These are phyloP conservation scores for Candida silvicultrix DNA, from an alignment of 805 yeast species.

Conservation along the genomic window DNA sequence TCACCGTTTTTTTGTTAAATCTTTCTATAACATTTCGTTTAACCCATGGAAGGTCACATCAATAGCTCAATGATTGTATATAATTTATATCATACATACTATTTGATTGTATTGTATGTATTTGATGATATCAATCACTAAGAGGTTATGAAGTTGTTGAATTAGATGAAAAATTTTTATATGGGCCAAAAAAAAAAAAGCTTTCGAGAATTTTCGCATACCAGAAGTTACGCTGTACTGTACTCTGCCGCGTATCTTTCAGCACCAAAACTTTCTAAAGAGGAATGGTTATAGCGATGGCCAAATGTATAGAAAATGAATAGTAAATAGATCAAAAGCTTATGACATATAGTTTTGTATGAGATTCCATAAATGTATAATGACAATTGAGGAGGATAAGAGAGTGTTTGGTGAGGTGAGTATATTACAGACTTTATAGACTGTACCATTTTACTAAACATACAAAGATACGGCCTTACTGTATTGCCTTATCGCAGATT, in stretches of 20 bases:
- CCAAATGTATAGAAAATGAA: not conserved
- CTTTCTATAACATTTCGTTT: not conserved
- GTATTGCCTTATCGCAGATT: conserved; percentile 37
- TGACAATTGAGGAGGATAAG: conserved; percentile 4
- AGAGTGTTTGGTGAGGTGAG: conserved; percentile 1
- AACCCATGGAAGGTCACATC: not conserved
- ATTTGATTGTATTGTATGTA: not conserved
- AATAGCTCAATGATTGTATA: not conserved
- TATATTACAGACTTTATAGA: not conserved
- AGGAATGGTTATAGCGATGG: not conserved
- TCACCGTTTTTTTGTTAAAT: conserved; percentile 1
- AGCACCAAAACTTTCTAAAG: not conserved
- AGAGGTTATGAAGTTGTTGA: not conserved
- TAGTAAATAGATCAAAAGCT: not conserved
- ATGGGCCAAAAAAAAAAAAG: not conserved
- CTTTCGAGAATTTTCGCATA: not conserved
- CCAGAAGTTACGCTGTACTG: not conserved
- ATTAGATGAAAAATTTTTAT: not conserved
- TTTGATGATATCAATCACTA: no score
- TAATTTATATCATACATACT: not conserved
- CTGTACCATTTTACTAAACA: no score
- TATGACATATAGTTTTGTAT: not conserved
- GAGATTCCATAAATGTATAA: not conserved
- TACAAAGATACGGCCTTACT: conserved; percentile 30
- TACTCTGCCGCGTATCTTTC: not conserved